Evolutionary conservation across 805 yeast species (phyloP).

Genomic region (Schwanniomyces sp.): DNA sequence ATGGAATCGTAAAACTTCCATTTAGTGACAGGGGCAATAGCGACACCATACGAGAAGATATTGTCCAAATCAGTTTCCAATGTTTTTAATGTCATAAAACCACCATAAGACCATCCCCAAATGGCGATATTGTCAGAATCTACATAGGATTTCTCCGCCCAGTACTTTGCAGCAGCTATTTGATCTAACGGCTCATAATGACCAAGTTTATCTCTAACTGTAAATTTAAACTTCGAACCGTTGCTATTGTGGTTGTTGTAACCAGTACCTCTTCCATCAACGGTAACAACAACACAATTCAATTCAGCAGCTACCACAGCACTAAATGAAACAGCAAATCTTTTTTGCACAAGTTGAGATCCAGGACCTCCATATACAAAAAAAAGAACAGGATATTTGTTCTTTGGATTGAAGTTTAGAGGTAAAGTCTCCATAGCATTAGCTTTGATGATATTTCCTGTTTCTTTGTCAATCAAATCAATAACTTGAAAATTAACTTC

Average conservation of each 20-base stretch:
- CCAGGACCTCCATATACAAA: constrained; percentile 96
- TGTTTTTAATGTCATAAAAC: constrained; percentile 72
- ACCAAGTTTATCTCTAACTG: constrained; percentile 83
- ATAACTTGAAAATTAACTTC: constrained; percentile 50
- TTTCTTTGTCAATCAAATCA: constrained; percentile 51
- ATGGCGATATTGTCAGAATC: constrained; percentile 59
- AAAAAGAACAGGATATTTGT: constrained; percentile 82
- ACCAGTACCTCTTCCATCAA: constrained; percentile 97
- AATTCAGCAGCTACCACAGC: constrained; percentile 74
- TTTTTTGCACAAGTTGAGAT: constrained; percentile 74
- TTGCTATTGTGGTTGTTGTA: constrained; percentile 61
- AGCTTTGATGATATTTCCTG: constrained; percentile 46
- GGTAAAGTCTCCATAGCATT: constrained; percentile 81
- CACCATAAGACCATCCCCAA: constrained; percentile 93
- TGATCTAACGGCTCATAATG: constrained; percentile 83
- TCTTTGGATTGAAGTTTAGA: constrained; percentile 57
- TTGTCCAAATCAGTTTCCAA: constrained; percentile 63
- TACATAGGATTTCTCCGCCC: constrained; percentile 64
- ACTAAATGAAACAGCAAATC: constrained; percentile 63
- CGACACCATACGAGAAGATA: constrained; percentile 70
- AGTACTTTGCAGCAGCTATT: constrained; percentile 75
- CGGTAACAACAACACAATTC: constrained; percentile 85
- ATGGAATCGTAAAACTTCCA: constrained; percentile 77
- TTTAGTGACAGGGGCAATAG: constrained; percentile 84
- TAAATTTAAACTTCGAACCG: constrained; percentile 58